These are phyloP conservation scores for Excoecaria agallocha DNA, from an alignment of 345 rosid genomes.

Conservation along the genomic window DNA sequence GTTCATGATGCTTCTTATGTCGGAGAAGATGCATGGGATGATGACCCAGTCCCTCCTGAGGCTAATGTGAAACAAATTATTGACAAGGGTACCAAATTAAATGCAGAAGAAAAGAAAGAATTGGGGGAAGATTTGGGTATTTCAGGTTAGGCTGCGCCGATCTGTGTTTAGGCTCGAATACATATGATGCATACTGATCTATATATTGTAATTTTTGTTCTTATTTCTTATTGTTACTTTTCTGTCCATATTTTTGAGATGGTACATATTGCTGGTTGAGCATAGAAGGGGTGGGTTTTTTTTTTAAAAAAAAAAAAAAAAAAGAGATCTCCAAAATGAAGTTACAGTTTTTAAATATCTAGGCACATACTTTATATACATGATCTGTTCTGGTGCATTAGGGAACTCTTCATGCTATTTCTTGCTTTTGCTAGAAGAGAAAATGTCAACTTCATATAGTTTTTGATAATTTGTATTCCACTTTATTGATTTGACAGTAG, in stretches of 20 bases:
- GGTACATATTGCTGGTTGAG: not conserved
- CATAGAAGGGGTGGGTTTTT: too few relatives aligned
- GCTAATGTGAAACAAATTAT: slow-evolving; percentile 55
- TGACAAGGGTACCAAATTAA: slow-evolving; percentile 49
- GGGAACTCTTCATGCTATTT: too few relatives aligned
- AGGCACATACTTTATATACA: too few relatives aligned
- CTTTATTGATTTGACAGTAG: too few relatives aligned
- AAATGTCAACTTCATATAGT: too few relatives aligned
- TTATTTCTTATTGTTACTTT: not conserved
- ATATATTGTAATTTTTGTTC: slow-evolving; percentile 10
- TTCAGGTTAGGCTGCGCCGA: slow-evolving; percentile 47
- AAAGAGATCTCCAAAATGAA: too few relatives aligned
- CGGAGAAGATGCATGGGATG: slow-evolving; percentile 94
- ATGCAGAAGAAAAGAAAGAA: slow-evolving; percentile 60
- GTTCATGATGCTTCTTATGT: slow-evolving; percentile 76
- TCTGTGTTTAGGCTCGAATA: slow-evolving; percentile 13
- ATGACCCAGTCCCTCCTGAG: slow-evolving; percentile 53
- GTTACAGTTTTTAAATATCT: not conserved
- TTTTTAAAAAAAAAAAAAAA: too few relatives aligned
- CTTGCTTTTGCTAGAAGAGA: too few relatives aligned
- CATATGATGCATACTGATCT: not conserved
- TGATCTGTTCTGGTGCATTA: too few relatives aligned
- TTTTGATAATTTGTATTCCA: too few relatives aligned
- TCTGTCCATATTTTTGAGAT: not conserved
- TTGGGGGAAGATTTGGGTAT: slow-evolving; percentile 61